Evolutionary conservation across 345 rosid species (phyloP).

Genomic region (Lepidium aucheri): DNA sequence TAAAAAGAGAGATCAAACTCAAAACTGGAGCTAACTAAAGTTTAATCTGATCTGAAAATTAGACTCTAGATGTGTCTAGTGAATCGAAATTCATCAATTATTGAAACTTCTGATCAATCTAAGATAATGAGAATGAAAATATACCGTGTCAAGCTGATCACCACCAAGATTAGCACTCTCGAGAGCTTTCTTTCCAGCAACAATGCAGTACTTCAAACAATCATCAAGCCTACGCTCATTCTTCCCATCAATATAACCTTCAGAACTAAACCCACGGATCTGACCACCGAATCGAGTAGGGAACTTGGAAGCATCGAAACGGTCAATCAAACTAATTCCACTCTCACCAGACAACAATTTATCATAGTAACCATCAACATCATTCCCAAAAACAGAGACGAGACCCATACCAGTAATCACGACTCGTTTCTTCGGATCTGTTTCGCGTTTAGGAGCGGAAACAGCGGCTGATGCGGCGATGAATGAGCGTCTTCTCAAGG

Average conservation of each 20-base stretch:
- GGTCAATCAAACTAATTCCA: conserved; percentile 79
- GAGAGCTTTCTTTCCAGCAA: conserved; percentile 91
- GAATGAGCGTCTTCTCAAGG: conserved; percentile 32
- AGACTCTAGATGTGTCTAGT: background rate
- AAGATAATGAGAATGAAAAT: background rate
- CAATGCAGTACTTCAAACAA: conserved; percentile 96
- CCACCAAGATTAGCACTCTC: conserved; percentile 87
- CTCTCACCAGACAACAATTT: conserved; percentile 86
- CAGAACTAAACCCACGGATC: conserved; percentile 79
- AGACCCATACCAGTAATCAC: conserved; percentile 96
- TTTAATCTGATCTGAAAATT: background rate
- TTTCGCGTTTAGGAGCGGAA: conserved; percentile 86
- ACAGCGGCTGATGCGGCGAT: conserved; percentile 43
- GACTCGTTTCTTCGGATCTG: conserved; percentile 88
- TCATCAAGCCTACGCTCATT: conserved; percentile 93
- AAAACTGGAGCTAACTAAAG: background rate
- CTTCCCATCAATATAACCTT: conserved; percentile 91
- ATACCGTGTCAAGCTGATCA: conserved; percentile 60
- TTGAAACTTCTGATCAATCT: background rate
- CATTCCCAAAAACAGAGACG: conserved; percentile 93
- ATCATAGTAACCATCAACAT: conserved; percentile 74
- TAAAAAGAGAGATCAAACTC: background rate
- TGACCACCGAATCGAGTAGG: conserved; percentile 97
- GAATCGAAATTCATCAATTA: background rate
- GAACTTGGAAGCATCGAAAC: conserved; percentile 93